Conservation (phyloP, 352 stramenopile species). For the Globisporangium perplexum region DNA sequence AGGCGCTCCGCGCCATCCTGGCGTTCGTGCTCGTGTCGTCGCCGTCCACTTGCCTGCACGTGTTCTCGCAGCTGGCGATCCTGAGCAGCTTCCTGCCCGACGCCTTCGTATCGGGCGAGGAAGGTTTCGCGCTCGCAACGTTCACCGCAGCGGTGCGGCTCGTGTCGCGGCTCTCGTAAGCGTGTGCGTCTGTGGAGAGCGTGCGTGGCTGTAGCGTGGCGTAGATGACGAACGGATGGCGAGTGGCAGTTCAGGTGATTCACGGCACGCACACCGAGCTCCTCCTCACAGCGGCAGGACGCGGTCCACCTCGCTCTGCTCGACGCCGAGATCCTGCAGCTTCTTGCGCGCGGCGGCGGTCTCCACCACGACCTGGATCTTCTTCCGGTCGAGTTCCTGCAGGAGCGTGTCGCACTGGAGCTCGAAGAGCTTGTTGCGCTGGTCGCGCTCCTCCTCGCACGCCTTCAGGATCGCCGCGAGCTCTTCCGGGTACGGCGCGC, state of each 20-base stretch:
- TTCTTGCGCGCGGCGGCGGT: conserved; percentile 35
- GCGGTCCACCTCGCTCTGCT: conserved; percentile 13
- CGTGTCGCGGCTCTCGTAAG: conserved; percentile 24
- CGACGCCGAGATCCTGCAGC: conserved; percentile 28
- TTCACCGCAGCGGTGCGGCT: conserved; percentile 38
- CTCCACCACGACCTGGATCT: conserved; percentile 15
- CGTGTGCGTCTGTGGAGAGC: neutral
- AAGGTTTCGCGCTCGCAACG: conserved; percentile 53
- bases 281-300: conserved; percentile 13
- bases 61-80: conserved; percentile 56
- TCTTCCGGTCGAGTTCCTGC: conserved; percentile 18
- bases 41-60: conserved; percentile 32
- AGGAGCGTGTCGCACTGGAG: conserved; percentile 15
- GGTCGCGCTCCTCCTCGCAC: conserved; percentile 15
- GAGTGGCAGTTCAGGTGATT: neutral
- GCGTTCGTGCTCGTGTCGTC: conserved; percentile 48
- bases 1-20: conserved; percentile 43
- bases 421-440: conserved; percentile 13
- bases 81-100: conserved; percentile 45
- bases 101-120: conserved; percentile 22
- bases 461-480: conserved; percentile 11
- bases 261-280: neutral
- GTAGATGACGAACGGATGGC: neutral
- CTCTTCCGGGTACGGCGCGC: conserved; percentile 1
- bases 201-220: neutral